Conservation (phyloP, 371 early-diverging fungal species). For the Saksenaea vasiformis region DNA sequence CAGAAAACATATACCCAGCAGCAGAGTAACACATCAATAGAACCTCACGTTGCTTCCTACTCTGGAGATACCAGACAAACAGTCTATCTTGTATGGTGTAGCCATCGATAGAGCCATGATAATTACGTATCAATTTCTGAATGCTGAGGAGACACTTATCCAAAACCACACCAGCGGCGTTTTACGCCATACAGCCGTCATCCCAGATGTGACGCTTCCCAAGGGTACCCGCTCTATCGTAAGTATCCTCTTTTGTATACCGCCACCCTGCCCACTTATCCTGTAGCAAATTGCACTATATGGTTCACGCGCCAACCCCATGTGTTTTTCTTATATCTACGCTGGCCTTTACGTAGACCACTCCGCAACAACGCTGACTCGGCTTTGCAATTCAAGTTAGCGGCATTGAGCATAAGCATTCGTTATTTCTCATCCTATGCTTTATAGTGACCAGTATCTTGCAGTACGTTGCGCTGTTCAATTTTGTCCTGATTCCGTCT, state of each 20-base stretch:
- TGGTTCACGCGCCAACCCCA: constrained; percentile 45
- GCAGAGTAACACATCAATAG: constrained; percentile 13
- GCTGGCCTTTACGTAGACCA: constrained; percentile 46
- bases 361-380: constrained; percentile 25
- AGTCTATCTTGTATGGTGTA: constrained; percentile 37
- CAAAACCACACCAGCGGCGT: constrained; percentile 40
- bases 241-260: constrained; percentile 8
- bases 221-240: constrained; percentile 37
- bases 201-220: constrained; percentile 47
- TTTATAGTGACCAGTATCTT: constrained; percentile 12
- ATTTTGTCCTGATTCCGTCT: constrained; percentile 38
- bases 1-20: background rate
- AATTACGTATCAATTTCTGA: constrained; percentile 38
- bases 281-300: constrained; percentile 36
- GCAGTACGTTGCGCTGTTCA: constrained; percentile 42
- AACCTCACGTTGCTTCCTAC: constrained; percentile 46
- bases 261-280: background rate
- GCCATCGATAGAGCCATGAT: constrained; percentile 43
- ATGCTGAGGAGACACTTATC: constrained; percentile 20
- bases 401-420: background rate
- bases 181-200: constrained; percentile 20
- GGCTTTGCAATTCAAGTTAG: constrained; percentile 28
- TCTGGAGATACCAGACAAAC: constrained; percentile 39
- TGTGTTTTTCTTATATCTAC: constrained; percentile 47
- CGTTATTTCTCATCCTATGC: background rate